Percentiles rank a stretch among this genome's conserved stretches.
Evolutionary conservation across 805 yeast species (phyloP).

Genomic region (Ogataea philodendri): DNA sequence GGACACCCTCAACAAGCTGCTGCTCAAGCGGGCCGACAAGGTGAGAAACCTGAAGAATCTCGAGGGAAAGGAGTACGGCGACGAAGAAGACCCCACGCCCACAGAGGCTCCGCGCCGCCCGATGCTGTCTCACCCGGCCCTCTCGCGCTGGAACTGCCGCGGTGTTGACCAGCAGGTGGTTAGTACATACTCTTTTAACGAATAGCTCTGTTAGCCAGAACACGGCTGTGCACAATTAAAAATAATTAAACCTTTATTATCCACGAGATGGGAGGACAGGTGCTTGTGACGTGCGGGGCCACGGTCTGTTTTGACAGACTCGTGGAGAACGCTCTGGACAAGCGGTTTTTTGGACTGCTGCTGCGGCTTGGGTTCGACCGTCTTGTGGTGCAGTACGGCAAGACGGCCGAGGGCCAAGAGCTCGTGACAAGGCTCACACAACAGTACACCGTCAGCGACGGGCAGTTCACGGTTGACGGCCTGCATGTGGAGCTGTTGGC

Average conservation of each 20-base stretch:
- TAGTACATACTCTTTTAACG: constrained; percentile 22
- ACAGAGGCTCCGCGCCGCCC: constrained; percentile 38
- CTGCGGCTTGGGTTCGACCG: constrained; percentile 36
- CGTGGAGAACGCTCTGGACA: constrained; percentile 42
- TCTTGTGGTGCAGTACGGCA: constrained; percentile 62
- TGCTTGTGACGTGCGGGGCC: constrained; percentile 83
- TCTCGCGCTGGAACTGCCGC: constrained; percentile 40
- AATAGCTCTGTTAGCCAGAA: constrained; percentile 1
- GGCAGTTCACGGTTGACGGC: not conserved
- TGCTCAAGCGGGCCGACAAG: constrained; percentile 80
- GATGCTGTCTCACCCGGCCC: constrained; percentile 42
- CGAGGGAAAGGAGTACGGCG: constrained; percentile 31
- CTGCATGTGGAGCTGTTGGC: constrained; percentile 44
- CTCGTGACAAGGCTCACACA: constrained; percentile 12
- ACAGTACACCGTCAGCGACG: constrained; percentile 2
- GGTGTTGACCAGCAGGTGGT: constrained; percentile 17
- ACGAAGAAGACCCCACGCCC: constrained; percentile 23
- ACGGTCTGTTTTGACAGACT: constrained; percentile 76
- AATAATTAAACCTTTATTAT: not conserved
- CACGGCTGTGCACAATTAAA: constrained; percentile 3
- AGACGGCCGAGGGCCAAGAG: constrained; percentile 12
- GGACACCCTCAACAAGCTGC: constrained; percentile 82
- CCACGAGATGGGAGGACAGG: constrained; percentile 18
- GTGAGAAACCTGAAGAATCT: constrained; percentile 41
- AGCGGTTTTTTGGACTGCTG: constrained; percentile 37